Evolutionary conservation across 768 basidiomycete species (phyloP).

Genomic region (Albatrellus ellisii): DNA sequence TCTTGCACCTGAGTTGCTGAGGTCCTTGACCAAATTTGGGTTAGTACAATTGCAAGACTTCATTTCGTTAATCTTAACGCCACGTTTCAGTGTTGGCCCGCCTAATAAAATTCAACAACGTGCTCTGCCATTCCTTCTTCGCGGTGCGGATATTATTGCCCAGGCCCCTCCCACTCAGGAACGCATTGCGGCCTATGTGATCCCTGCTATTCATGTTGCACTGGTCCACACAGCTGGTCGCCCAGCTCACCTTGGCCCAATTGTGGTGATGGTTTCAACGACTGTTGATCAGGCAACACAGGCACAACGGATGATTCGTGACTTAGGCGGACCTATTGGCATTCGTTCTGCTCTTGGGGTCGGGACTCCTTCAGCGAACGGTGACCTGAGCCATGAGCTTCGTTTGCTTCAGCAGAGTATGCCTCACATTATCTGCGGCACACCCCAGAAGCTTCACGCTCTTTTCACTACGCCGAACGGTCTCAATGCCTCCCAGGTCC

Average conservation of each 20-base stretch:
- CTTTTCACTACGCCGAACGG: slow-evolving; percentile 76
- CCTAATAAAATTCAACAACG: slow-evolving; percentile 99
- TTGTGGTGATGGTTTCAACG: slow-evolving; percentile 91
- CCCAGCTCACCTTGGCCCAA: slow-evolving; percentile 59
- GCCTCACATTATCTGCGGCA: slow-evolving; percentile 93
- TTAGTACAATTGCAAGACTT: slow-evolving; percentile 27
- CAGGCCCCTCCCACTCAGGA: slow-evolving; percentile 99
- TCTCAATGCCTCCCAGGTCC: slow-evolving; percentile 69
- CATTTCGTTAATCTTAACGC: slow-evolving; percentile 4
- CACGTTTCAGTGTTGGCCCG: slow-evolving; percentile 64
- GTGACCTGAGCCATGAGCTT: slow-evolving; percentile 58
- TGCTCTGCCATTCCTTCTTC: slow-evolving; percentile 87
- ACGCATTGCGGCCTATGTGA: slow-evolving; percentile 93
- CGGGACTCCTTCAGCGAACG: slow-evolving; percentile 52
- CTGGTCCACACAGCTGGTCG: slow-evolving; percentile 46
- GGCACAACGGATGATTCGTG: slow-evolving; percentile 89
- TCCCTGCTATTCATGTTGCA: slow-evolving; percentile 78
- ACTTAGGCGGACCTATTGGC: slow-evolving; percentile 87
- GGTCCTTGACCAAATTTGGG: slow-evolving; percentile 91
- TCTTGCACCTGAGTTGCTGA: slow-evolving; percentile 74
- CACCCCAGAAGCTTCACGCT: slow-evolving; percentile 91
- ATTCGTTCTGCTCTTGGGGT: slow-evolving; percentile 84
- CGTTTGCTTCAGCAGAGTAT: slow-evolving; percentile 80
- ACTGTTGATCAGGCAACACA: slow-evolving; percentile 99
- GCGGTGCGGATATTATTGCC: slow-evolving; percentile 93